These are phyloP conservation scores for Trichocladium uniseriatum DNA, from an alignment of 495 filamentous ascomycete genomes.

Conservation along the genomic window DNA sequence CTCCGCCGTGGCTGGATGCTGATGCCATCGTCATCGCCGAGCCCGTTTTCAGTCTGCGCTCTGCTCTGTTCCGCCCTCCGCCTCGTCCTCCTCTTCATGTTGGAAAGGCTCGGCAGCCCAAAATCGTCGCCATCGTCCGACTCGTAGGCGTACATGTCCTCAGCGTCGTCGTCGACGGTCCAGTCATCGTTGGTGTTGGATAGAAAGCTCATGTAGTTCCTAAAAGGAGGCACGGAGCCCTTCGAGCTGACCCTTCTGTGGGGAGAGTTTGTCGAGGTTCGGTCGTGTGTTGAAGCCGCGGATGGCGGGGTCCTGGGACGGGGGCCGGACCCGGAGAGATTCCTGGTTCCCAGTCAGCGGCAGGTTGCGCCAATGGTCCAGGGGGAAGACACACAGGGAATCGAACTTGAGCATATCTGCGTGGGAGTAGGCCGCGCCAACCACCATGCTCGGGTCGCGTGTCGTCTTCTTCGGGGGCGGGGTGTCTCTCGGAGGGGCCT, in stretches of 20 bases:
- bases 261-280: conserved; percentile 41
- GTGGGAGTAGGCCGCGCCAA: conserved; percentile 94
- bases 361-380: neutral
- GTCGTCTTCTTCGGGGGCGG: conserved; percentile 47
- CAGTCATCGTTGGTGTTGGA: conserved; percentile 68
- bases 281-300: conserved; percentile 26
- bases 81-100: conserved; percentile 64
- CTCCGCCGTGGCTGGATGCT: conserved; percentile 22
- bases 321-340: conserved; percentile 35
- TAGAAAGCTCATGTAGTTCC: conserved; percentile 67
- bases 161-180: conserved; percentile 55
- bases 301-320: conserved; percentile 43
- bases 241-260: conserved; percentile 44
- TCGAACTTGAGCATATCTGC: conserved; percentile 87
- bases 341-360: conserved; percentile 26
- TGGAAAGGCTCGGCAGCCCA: conserved; percentile 80
- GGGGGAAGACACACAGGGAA: conserved; percentile 43
- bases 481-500: conserved; percentile 45
- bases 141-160: conserved; percentile 66
- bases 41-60: conserved; percentile 8
- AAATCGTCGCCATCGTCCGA: conserved; percentile 84
- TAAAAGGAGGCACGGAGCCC: conserved; percentile 51
- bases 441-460: conserved; percentile 66
- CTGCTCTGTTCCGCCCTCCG: conserved; percentile 39
- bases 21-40: conserved; percentile 7